A percentile compares a stretch with the other conserved stretches of the same genome.
These are phyloP conservation scores for Passalora sequoiae DNA, from an alignment of 2,329 filamentous ascomycete genomes.

Conservation along the genomic window DNA sequence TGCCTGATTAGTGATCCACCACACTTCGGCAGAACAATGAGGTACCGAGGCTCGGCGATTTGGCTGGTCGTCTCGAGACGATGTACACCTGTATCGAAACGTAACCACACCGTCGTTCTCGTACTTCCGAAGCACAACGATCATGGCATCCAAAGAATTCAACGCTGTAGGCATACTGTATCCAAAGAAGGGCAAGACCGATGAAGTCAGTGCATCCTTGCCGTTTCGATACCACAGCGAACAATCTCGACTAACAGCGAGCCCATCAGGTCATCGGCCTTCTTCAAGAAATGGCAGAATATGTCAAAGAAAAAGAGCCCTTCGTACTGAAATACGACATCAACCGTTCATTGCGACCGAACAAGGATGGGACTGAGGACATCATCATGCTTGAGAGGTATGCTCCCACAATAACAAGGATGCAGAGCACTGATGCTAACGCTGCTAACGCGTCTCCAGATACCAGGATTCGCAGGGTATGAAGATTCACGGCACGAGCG, in stretches of 20 bases:
- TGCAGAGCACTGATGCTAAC: too few species aligned
- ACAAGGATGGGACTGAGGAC: conserved; percentile 17
- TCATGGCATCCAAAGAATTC: conserved; percentile 17
- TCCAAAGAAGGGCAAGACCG: conserved; percentile 18
- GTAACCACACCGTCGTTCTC: background rate
- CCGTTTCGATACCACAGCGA: background rate
- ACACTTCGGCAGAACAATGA: too few species aligned
- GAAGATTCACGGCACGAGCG: conserved; percentile 15
- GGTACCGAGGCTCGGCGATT: conserved; percentile 1
- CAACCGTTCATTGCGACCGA: conserved; percentile 12
- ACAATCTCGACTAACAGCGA: background rate
- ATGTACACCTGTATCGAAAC: background rate
- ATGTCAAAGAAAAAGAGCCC: conserved; percentile 14
- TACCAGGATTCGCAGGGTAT: conserved; percentile 12
- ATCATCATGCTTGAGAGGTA: conserved; percentile 20
- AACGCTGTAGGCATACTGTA: conserved; percentile 17
- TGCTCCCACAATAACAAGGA: background rate
- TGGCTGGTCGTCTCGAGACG: background rate
- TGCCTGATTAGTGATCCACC: too few species aligned
- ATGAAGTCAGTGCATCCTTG: conserved; percentile 9
- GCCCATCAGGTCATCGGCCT: conserved; percentile 10
- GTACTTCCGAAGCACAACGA: background rate
- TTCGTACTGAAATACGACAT: conserved; percentile 14
- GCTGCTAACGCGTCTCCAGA: background rate
- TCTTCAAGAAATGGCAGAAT: conserved; percentile 11